Evolutionary conservation across 805 yeast genomes (phyloP).

Genomic region (Myxozyma nipponensis): DNA sequence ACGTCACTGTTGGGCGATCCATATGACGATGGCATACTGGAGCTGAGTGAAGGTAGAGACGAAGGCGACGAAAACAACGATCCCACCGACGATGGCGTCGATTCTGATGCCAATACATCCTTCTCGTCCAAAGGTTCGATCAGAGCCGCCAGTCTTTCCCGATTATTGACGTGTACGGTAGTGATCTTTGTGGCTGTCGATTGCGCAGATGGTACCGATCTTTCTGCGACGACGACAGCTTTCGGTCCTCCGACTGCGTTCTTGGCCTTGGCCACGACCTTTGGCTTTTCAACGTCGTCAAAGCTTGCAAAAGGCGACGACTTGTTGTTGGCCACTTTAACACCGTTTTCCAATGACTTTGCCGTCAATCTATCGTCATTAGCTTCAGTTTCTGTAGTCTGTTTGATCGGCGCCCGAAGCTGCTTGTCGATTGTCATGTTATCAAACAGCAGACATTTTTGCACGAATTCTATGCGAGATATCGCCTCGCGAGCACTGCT

Average conservation of each 20-base stretch:
- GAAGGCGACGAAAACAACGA: neutral
- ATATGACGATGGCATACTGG: conserved; percentile 5
- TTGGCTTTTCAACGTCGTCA: too few species aligned
- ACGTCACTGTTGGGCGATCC: neutral
- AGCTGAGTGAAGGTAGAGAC: neutral
- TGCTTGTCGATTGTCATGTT: conserved; percentile 11
- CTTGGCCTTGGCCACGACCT: neutral
- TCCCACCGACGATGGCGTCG: neutral
- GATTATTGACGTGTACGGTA: neutral
- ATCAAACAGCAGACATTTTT: conserved; percentile 21
- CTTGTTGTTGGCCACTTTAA: neutral
- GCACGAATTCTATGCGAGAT: conserved; percentile 17
- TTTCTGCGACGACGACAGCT: too few species aligned
- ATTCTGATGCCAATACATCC: neutral
- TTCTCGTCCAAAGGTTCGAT: neutral
- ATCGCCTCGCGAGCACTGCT: conserved; percentile 9
- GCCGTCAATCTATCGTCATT: neutral
- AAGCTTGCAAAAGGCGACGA: neutral
- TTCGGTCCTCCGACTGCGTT: too few species aligned
- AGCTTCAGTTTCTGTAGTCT: neutral
- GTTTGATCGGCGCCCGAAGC: neutral
- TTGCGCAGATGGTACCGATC: too few species aligned
- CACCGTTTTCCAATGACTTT: neutral
- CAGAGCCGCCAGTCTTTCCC: neutral
- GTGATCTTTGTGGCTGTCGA: neutral